A percentile compares a stretch with the other conserved stretches of the same genome.
These are phyloP conservation scores for Fulvia fulva DNA, from an alignment of 2,329 filamentous ascomycete species.

Conservation along the genomic window DNA sequence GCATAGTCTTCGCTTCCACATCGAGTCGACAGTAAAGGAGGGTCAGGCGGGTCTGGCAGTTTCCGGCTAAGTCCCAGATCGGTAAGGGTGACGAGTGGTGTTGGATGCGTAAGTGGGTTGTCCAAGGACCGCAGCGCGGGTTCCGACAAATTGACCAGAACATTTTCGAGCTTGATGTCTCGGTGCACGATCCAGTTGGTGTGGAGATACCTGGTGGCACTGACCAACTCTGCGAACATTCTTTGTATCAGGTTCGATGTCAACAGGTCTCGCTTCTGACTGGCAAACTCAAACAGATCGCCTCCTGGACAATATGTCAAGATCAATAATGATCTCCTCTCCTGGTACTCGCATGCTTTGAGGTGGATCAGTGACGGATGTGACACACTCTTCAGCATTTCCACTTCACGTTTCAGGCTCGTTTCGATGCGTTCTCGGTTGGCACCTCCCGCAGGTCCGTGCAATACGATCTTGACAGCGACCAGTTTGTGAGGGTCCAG, in stretches of 20 bases:
- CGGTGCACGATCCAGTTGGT: constrained; percentile 83
- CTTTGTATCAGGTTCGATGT: constrained; percentile 68
- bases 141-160: constrained; percentile 79
- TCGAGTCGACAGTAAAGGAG: constrained; percentile 84
- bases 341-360: constrained; percentile 85
- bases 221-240: constrained; percentile 85
- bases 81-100: constrained; percentile 81
- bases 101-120: constrained; percentile 71
- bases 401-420: constrained; percentile 88
- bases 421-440: constrained; percentile 91
- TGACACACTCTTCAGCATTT: constrained; percentile 82
- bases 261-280: constrained; percentile 63
- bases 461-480: constrained; percentile 91
- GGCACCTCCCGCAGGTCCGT: constrained; percentile 87
- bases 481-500: constrained; percentile 76
- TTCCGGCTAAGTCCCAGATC: constrained; percentile 86
- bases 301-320: constrained; percentile 90
- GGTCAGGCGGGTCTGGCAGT: constrained; percentile 67
- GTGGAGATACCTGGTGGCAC: constrained; percentile 82
- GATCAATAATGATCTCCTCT: constrained; percentile 76
- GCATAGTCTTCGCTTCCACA: constrained; percentile 98
- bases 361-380: constrained; percentile 89
- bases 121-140: constrained; percentile 56
- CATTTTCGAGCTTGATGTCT: constrained; percentile 97
- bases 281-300: constrained; percentile 90